Base-by-base conservation (phyloP, 495 filamentous ascomycete genomes). In the Cercophora newfieldiana region DNA sequence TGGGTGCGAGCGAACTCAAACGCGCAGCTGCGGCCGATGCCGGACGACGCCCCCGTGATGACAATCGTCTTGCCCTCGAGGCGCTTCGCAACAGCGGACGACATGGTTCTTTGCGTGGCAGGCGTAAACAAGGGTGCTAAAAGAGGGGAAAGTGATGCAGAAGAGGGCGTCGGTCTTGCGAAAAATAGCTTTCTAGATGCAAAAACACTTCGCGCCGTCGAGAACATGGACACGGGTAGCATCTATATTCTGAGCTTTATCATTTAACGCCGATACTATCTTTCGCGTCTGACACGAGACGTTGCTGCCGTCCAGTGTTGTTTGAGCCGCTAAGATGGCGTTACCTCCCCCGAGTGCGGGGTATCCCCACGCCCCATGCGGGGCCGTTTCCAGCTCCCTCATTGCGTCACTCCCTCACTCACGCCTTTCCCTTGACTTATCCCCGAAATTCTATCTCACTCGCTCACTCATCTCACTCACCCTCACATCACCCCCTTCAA, bases 61-160 rank as follows among this genome's bases (percentile, higher is more conserved):
- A 98, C 77, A 49, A 99, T 86, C 1, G 93, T 98, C 80, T 98
- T 99, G 85, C 93, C 93, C 67, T 90, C 85, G 50, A 99, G 90
- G 81, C 95, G 94, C 78, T 91, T 89, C 65, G 85, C 84, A 82
- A 91, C 89, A 72, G 92, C 89, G 8, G 85, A 76, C 22, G 91
- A 83, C 93, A 97, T 96, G 56, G 70, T 78, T 71, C 69, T 66
- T 57, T 30, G 71, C 61, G 30, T 33, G 57, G 57, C 10, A 61
- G 59, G 25, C 4, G 60, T 21, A 28, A 29, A 19, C 30, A 30
- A 3, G 25, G 48, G 16, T 31, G n/a, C n/a, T n/a, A 47, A 18
- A 16, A 18, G 44, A 47, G 44, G 61, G 29, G 22, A 14, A 51
- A 26, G 48, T 37, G 51, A 28, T 26, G 25, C 7, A 18, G 22